Conservation (phyloP, 2,329 filamentous ascomycete genomes). For the Penicillium thymicola region DNA sequence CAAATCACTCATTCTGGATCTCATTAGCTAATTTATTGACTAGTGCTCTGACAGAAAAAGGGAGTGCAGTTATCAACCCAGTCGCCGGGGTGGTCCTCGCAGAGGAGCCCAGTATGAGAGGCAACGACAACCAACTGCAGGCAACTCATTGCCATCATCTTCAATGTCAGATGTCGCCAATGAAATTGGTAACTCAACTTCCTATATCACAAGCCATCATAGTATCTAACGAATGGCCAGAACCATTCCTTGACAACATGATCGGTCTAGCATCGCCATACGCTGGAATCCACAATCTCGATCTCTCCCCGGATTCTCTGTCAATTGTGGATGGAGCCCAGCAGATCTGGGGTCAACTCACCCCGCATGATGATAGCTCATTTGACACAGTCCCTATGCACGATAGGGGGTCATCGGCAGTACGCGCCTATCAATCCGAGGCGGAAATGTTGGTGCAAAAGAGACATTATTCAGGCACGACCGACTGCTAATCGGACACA, state of each 20-base stretch:
- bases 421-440: slow-evolving; percentile 21
- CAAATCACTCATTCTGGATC: neutral
- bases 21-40: neutral
- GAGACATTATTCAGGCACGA: neutral
- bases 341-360: slow-evolving; percentile 14
- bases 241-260: slow-evolving; percentile 15
- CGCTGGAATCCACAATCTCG: slow-evolving; percentile 16
- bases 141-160: neutral
- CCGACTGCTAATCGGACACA: neutral
- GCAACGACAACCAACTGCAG: neutral
- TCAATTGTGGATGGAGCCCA: slow-evolving; percentile 7
- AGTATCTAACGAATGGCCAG: neutral
- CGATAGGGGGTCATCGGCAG: slow-evolving; percentile 1
- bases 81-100: slow-evolving; percentile 25
- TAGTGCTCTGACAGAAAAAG: slow-evolving; percentile 17
- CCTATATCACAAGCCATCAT: no score
- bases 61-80: slow-evolving; percentile 20
- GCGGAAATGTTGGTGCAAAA: slow-evolving; percentile 19
- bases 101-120: slow-evolving; percentile 17
- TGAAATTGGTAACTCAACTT: slow-evolving; percentile 5
- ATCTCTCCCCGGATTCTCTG: slow-evolving; percentile 15
- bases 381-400: slow-evolving; percentile 1
- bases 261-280: slow-evolving; percentile 17
- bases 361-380: slow-evolving; percentile 9
- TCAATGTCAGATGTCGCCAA: slow-evolving; percentile 5